Evolutionary conservation across 2,329 filamentous ascomycete genomes (phyloP), one percentile per base, ranked within the genome.

Genomic region (Aspergillus sp.): DNA sequence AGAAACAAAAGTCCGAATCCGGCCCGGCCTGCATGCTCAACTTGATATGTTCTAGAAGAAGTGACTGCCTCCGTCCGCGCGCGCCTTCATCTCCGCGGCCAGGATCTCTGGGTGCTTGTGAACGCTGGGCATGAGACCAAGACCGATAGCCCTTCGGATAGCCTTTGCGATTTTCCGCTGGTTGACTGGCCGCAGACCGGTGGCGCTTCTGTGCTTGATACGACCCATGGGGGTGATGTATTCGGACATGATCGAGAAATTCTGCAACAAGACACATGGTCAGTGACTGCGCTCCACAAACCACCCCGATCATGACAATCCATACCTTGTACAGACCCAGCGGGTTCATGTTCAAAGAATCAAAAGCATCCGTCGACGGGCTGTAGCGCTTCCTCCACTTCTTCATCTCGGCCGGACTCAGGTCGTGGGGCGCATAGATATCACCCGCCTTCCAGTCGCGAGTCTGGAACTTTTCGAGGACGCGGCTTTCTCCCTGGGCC

Each of bases 101-200:
- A 96, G 70, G 52, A 95, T 79, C 71, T 95, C 89, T 3, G 94
- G 94, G 75, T 99, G 94, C 60, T 80, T 79, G 76, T 99, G 89
- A 50, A 95, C 87, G 69, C 87, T 95, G 20, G 94, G 94, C 81
- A 97, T 91, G 55, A 97, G 78, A 14, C 94, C 94, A 67, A 96
- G 81, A 1, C 92, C 94, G 64, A 97, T 87, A 17, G 89, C 87
- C 62, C 94, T 83, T 60, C 94, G 81, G 64, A 99, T 88, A 49
- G 95, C 93, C 79, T 95, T 96, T 56, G 93, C 89, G 68, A 99
- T 85, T 75, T 88, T 91, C 61, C 94, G 82, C 78, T 99, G 94
- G 78, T 97, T 97, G 60, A 89, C 87, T 2, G 89, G 88, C 52
- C 90, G 82, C 55, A 99, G 78, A 13, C 90, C 90, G 0, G 92